Conservation (phyloP, 2,329 filamentous ascomycete genomes). For the Pestalotiopsis sp. region DNA sequence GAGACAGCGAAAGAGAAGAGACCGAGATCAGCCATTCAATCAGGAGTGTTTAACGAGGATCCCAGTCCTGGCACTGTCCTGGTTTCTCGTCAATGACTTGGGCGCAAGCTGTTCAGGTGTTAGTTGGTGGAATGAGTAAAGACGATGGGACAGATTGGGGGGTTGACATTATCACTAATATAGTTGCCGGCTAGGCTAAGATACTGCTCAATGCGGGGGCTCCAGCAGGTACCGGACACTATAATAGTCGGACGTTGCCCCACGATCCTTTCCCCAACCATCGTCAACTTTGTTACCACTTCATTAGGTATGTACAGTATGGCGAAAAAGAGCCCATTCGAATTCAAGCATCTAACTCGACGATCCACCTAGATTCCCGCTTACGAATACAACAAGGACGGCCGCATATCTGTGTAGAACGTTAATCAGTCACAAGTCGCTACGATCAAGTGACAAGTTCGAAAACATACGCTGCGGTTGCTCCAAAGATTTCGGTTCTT, state of each 20-base stretch:
- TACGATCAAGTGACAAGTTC: too few species aligned
- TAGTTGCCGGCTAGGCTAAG: background rate
- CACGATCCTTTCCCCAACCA: background rate
- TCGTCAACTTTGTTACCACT: background rate
- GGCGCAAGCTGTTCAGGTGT: background rate
- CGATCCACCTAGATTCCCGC: background rate
- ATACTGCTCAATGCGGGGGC: background rate
- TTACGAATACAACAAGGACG: background rate
- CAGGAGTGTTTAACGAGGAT: background rate
- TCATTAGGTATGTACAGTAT: background rate
- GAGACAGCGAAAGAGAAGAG: background rate
- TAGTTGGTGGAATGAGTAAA: background rate
- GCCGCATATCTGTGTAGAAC: conserved; percentile 1
- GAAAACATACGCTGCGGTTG: background rate
- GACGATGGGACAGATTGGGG: background rate
- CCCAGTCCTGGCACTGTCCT: background rate
- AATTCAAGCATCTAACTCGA: background rate
- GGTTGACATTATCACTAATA: background rate
- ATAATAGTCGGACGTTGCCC: background rate
- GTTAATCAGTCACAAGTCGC: too few species aligned
- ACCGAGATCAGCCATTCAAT: background rate
- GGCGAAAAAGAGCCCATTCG: background rate
- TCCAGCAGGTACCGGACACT: too few species aligned
- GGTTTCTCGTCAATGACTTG: background rate
- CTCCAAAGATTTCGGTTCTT: background rate